Base-by-base conservation (phyloP, 768 basidiomycete genomes). In the Mycena sanguinolenta region DNA sequence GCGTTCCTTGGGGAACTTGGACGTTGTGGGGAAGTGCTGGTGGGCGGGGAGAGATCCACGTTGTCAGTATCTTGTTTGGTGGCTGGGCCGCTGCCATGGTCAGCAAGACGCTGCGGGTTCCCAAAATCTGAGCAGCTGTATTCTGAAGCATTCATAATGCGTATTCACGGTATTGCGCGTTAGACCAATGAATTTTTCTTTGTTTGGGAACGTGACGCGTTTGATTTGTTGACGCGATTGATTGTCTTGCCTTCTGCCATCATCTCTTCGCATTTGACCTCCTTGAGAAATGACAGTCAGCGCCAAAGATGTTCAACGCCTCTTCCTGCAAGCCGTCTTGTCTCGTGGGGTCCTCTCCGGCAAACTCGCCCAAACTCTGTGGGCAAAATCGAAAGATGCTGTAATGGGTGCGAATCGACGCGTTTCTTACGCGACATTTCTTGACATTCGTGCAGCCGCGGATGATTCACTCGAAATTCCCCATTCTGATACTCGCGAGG, bases 21-120 rank as follows among this genome's bases (percentile, higher is more conserved):
- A 91, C 88, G 9, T 77, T 95, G 17, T 95, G 93, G 91, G 94
- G 93, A 21, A 73, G 83, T 42, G 77, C 83, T 36, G 94, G 92
- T 16, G 92, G 92, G 13, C 87, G 90, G 36, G 92, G 96, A 75
- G 97, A 99, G 74, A 75, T 99, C 57, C 98, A 99, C 80, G 82
- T 89, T 44, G 90, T 91, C 49, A 91, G 91, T 76, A 70, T 94
- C 39, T 77, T 97, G n/a, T 95, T 96, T 80, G 92, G 84, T 9
- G 78, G 85, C 16, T 99, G 96, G 97, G 97, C 94, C 12, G 92
- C 96, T 19, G 93, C 94, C 57, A 99, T 99, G 97, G 94, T 99
- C 72, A 97, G 95, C 87, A 99, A 99, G 84, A 99, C 98, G 19
- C 84, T 99, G 54, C 88, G 91, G 58, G 90, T 98, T 60, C 94